A percentile compares a stretch with the other conserved stretches of the same genome.
These are phyloP conservation scores for Grifola frondosa DNA, from an alignment of 1,284 basidiomycete species.

Conservation along the genomic window DNA sequence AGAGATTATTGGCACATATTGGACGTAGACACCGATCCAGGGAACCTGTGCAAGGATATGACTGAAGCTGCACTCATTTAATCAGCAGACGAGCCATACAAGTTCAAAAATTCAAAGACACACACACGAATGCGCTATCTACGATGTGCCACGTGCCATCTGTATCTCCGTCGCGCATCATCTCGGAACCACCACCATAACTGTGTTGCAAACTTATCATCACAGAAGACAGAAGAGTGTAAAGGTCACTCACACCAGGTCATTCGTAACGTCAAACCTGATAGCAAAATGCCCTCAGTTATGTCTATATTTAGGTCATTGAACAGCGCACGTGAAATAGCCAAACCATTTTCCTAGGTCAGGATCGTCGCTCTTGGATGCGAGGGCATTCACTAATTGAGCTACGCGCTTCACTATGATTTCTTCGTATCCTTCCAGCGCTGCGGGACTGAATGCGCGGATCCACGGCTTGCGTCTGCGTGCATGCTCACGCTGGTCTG, in stretches of 20 bases:
- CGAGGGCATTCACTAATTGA: conserved; percentile 20
- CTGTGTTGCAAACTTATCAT: neutral
- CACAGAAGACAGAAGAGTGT: conserved; percentile 25
- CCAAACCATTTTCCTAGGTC: conserved; percentile 20
- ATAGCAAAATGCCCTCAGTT: too few relatives aligned
- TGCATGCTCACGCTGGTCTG: conserved; percentile 16
- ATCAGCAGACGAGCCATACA: neutral
- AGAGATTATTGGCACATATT: conserved; percentile 9
- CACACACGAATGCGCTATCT: neutral
- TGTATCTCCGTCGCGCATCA: conserved; percentile 20
- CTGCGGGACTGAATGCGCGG: conserved; percentile 21
- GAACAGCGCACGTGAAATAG: conserved; percentile 25
- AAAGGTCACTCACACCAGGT: too few relatives aligned
- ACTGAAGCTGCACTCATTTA: neutral
- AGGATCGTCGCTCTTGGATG: conserved; percentile 12
- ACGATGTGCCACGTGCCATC: conserved; percentile 10
- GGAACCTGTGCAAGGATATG: conserved; percentile 16
- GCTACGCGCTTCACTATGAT: conserved; percentile 17
- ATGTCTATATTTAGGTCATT: too few relatives aligned
- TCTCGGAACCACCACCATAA: conserved; percentile 21
- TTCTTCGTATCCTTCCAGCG: conserved; percentile 25
- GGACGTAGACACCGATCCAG: conserved; percentile 13
- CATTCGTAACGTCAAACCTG: too few relatives aligned
- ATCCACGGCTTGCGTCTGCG: conserved; percentile 25
- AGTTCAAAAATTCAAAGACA: neutral